Evolutionary conservation across 805 yeast species (phyloP).

Genomic region (Cyberlindnera sargentensis): DNA sequence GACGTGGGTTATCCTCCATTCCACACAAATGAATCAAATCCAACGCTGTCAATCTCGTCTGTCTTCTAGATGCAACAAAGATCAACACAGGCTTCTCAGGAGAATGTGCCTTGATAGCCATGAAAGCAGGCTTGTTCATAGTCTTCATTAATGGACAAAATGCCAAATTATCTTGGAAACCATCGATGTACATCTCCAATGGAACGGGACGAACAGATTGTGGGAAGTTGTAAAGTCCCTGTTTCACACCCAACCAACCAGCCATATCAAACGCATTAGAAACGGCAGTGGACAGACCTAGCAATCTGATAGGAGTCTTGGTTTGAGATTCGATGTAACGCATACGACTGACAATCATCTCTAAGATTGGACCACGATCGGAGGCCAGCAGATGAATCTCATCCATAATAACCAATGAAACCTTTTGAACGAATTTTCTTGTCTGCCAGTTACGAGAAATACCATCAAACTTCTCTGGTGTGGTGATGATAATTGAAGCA

Average conservation of each 20-base stretch:
- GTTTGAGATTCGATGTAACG: constrained; percentile 89
- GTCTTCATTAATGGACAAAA: constrained; percentile 60
- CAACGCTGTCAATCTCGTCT: constrained; percentile 81
- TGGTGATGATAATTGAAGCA: constrained; percentile 86
- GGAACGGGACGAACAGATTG: constrained; percentile 96
- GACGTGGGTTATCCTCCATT: constrained; percentile 47
- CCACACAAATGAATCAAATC: constrained; percentile 65
- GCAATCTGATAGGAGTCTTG: constrained; percentile 82
- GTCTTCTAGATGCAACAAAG: constrained; percentile 95
- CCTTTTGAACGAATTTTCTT: constrained; percentile 78
- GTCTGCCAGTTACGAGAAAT: constrained; percentile 91
- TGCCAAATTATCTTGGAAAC: constrained; percentile 83
- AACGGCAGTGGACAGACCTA: constrained; percentile 89
- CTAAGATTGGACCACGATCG: constrained; percentile 96
- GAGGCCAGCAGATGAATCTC: constrained; percentile 96
- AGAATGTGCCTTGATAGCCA: constrained; percentile 58
- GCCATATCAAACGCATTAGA: constrained; percentile 94
- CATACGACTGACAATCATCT: constrained; percentile 90
- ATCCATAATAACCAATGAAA: constrained; percentile 82
- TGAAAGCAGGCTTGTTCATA: constrained; percentile 72
- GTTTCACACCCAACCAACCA: constrained; percentile 86
- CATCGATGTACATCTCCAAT: constrained; percentile 78
- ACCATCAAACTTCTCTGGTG: constrained; percentile 97
- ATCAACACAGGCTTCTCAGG: constrained; percentile 88
- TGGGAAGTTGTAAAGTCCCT: constrained; percentile 92